Base-by-base conservation (phyloP, 2,329 filamentous ascomycete genomes). In the Hymenoscyphus fraxineus region DNA sequence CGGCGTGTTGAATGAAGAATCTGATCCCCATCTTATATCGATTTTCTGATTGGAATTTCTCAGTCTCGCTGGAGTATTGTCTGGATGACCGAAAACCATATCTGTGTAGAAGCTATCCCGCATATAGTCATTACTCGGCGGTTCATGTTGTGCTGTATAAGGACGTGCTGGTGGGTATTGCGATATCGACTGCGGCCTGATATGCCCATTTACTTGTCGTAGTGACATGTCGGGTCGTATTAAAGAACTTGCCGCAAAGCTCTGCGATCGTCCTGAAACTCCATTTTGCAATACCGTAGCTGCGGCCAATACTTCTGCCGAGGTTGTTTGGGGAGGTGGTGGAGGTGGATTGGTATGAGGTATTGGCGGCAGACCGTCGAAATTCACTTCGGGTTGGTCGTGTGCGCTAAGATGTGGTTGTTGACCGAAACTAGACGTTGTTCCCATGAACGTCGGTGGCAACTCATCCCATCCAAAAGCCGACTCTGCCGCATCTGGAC, bases 381-480 rank as follows among this genome's bases (percentile, higher is more conserved):
- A 74, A 59, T 66, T 69, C 56, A 67, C 57, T 35, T 64, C 63
- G 3, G 67, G 59, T 35, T 71, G 7, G 16, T 65, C 64, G 54
- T 71, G 68, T 9, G 63, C 58, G 19, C 63, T 66, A 7, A 67
- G 60, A 38, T 67, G 67, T n/a, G 72, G 65, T 63, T 72, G 72
- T 59, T 85, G 82, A 19, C 86, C 86, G 67, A 85, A 84, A 2
- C 86, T 88, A 22, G 87, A 88, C 0, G 84, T 80, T 13, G 87
- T 85, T 60, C 87, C 87, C 77, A 90, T 84, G 68, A 90, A 86
- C 59, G 82, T 82, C 1, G 87, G 87, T 5, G 87, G 88, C 22
- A 89, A 77, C 65, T 86, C 84, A 58, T 80, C 75, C 84, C 84
- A 87, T 63, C 79, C 77, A 51, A 81, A 70, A 74, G 82, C 69